phyloP scores from a whole-genome alignment of 2,329 filamentous ascomycete species.

The Epichloe hybrida region DNA sequence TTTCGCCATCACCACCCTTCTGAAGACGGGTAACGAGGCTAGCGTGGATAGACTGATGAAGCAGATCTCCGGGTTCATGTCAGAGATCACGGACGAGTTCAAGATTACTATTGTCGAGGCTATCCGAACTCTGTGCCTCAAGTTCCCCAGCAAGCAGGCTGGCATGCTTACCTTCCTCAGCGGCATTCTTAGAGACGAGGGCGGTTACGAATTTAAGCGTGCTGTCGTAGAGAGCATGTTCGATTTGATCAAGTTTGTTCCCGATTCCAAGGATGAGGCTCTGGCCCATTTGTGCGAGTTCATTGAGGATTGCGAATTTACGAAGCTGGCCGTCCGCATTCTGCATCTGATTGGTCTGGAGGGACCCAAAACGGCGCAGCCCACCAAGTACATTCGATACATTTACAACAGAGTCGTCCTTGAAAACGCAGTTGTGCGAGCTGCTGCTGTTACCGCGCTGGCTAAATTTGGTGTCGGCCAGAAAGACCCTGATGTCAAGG shows the following conservation, averaged over 20 bases:
- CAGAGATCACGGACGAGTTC: constrained; percentile 97
- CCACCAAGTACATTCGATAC: constrained; percentile 97
- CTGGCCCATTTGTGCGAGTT: constrained; percentile 95
- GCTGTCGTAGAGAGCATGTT: constrained; percentile 99
- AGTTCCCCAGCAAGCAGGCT: constrained; percentile 96
- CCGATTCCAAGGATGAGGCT: constrained; percentile 68
- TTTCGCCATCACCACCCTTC: constrained; percentile 92
- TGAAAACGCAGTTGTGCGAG: constrained; percentile 91
- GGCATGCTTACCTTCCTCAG: constrained; percentile 96
- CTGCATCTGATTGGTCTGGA: constrained; percentile 87
- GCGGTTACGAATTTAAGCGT: constrained; percentile 96
- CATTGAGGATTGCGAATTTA: constrained; percentile 98
- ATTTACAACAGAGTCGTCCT: constrained; percentile 98
- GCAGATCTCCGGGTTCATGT: constrained; percentile 96
- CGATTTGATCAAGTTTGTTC: constrained; percentile 96
- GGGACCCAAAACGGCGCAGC: constrained; percentile 86
- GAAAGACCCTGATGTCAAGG: constrained; percentile 92
- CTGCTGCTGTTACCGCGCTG: constrained; percentile 86
- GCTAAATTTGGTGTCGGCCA: constrained; percentile 97
- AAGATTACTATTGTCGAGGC: constrained; percentile 99
- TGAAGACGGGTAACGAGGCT: constrained; percentile 96
- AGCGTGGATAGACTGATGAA: constrained; percentile 97
- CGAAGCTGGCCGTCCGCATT: constrained; percentile 90
- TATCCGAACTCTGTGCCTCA: constrained; percentile 88
- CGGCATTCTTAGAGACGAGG: constrained; percentile 91